Evolutionary conservation across 2,329 filamentous ascomycete species (phyloP).

Genomic region (Calcarisporium arbuscula): DNA sequence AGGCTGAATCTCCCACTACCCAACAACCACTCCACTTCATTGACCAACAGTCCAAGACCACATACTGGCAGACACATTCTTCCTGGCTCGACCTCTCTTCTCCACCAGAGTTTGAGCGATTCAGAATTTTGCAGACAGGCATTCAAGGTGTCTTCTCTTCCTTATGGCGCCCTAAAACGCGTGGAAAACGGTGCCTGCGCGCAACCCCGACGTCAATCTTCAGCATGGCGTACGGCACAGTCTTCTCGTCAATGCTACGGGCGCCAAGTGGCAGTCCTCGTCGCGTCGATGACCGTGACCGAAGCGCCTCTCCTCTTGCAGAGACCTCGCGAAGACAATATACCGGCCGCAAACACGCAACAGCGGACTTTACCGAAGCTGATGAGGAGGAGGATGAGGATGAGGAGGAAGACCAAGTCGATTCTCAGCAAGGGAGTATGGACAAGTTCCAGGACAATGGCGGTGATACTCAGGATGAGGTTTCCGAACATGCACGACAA

Average conservation of each 20-base stretch:
- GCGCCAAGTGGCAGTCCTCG: conserved; percentile 25
- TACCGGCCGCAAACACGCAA: conserved; percentile 40
- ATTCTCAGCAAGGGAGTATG: conserved; percentile 4
- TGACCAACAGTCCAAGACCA: too few species aligned
- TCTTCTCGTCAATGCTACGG: conserved; percentile 32
- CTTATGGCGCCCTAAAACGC: conserved; percentile 8
- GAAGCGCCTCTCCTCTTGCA: conserved; percentile 24
- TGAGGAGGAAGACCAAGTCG: conserved; percentile 27
- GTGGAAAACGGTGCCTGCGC: conserved; percentile 4
- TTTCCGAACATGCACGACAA: conserved; percentile 38
- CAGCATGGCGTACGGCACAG: too few species aligned
- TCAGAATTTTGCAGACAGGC: too few species aligned
- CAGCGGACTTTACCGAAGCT: conserved; percentile 59
- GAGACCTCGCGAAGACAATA: conserved; percentile 21
- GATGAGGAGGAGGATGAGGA: conserved; percentile 47
- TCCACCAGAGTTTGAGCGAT: too few species aligned
- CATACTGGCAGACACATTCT: too few species aligned
- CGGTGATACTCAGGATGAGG: conserved; percentile 41
- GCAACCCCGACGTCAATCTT: conserved; percentile 8
- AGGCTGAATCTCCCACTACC: too few species aligned
- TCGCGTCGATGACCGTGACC: conserved; percentile 23
- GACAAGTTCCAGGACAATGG: conserved; percentile 17
- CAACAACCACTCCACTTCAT: too few species aligned
- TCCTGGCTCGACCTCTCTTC: too few species aligned
- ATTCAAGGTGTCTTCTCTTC: too few species aligned